phyloP scores from a whole-genome alignment of 169 alveolate species.

The Cryptosporidium canis region DNA sequence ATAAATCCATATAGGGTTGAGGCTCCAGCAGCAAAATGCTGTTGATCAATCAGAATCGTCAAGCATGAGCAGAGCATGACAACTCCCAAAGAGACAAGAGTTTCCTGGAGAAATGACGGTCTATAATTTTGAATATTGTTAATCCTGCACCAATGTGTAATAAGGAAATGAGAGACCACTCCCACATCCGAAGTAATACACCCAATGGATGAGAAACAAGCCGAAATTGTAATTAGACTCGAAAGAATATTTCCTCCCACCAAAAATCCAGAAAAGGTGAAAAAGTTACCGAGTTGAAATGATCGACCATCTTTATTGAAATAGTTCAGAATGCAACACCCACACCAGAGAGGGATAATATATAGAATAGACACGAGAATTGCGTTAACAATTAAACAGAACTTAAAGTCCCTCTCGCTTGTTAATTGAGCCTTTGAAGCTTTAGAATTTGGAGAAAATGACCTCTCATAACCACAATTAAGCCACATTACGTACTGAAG shows the following conservation, averaged over 20 bases:
- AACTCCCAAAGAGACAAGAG: conserved; percentile 12
- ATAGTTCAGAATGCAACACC: conserved; percentile 51
- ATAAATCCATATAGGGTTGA: conserved; percentile 64
- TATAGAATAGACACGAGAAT: conserved; percentile 26
- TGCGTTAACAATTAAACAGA: conserved; percentile 2
- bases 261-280: conserved; percentile 37
- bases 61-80: conserved; percentile 26
- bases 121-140: not conserved
- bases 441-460: not conserved
- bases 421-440: not conserved
- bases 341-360: conserved; percentile 64
- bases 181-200: conserved; percentile 63
- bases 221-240: conserved; percentile 45
- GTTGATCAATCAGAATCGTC: conserved; percentile 19
- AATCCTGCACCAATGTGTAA: conserved; percentile 25
- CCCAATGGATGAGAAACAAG: conserved; percentile 59
- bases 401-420: conserved; percentile 6
- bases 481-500: conserved; percentile 71
- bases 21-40: conserved; percentile 48
- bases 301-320: conserved; percentile 29
- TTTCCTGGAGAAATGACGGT: conserved; percentile 8
- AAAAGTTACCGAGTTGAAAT: conserved; percentile 55
- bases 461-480: conserved; percentile 60
- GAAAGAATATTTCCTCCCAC: conserved; percentile 48
- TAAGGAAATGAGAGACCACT: conserved; percentile 2